Base-by-base conservation (phyloP, 108 stramenopile species). In the Cyclotella atomus region DNA sequence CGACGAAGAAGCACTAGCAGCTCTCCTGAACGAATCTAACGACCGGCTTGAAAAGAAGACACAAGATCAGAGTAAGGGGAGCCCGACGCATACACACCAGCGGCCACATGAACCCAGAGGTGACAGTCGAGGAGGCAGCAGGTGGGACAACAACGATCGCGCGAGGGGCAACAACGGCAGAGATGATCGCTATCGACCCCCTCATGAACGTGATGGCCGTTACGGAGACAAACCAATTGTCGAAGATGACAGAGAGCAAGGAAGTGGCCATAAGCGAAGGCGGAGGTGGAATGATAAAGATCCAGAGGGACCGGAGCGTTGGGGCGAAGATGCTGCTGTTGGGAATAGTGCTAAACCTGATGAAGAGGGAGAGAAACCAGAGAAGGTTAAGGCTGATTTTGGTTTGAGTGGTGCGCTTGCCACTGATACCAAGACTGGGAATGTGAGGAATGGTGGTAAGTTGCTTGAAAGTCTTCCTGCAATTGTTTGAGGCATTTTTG, bases 381-480 rank as follows among this genome's bases (percentile, higher is more conserved):
- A 77, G 45, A 75, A 81, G 52, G 63, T 85, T 43, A 95, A 92
- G 41, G 88, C 97, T 6, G 89, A 97, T 55, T 98, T 98, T 75
- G 98, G 91, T 0, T 74, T 98, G 5, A 92, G 95, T n/a, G 99
- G 99, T 14, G 97, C 97, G 0, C 91, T 99, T 19, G 92, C 94
- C 3, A 88, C 87, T 50, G 99, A 99, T 71, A 78, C 77, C 2
- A 56, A 70, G 17, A 93, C 93, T 27, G 98, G 96, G 3, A 96
- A 96, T 73, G 71, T 95, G 34, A 90, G 89, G 85, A 96, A 97
- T 63, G 99, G 98, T 8, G 52, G 52, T 52, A 5, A 52, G 52
- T 52, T 9, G 47, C 19, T 49, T 49, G 10, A 4, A 4, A 4
- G 19, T 49, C 17, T 4, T 49, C 19, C 4, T 49, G 19, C 4